Conservation (phyloP, 192 early-diverging fungal genomes). For the Linderina pennispora region DNA sequence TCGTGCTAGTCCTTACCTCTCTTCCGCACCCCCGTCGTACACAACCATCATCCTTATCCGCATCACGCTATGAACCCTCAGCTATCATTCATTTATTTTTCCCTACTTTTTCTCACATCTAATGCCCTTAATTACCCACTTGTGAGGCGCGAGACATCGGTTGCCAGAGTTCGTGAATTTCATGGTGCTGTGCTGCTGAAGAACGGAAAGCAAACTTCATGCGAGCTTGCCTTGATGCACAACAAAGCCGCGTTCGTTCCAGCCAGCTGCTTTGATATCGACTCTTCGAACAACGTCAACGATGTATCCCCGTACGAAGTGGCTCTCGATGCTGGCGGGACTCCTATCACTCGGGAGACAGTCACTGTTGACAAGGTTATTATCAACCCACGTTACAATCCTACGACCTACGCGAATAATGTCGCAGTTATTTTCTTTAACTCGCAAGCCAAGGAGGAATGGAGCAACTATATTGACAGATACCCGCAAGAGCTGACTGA, state of each 20-base stretch:
- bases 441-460: slow-evolving; percentile 3
- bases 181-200: neutral
- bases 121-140: neutral
- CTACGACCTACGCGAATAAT: slow-evolving; percentile 11
- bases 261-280: slow-evolving; percentile 17
- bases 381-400: slow-evolving; percentile 8
- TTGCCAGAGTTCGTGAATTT: neutral
- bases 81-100: no score
- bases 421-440: slow-evolving; percentile 15
- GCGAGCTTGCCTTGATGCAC: slow-evolving; percentile 27
- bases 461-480: slow-evolving; percentile 16
- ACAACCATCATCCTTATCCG: neutral
- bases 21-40: no score
- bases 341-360: slow-evolving; percentile 1
- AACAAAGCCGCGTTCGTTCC: slow-evolving; percentile 21
- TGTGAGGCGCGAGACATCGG: neutral
- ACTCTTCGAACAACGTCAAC: neutral
- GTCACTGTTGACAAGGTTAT: slow-evolving; percentile 4
- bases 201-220: slow-evolving; percentile 6
- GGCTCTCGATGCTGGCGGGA: slow-evolving; percentile 12
- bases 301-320: slow-evolving; percentile 7
- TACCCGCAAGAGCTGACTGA: slow-evolving; percentile 15
- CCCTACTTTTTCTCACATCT: neutral
- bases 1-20: no score
- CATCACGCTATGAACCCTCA: neutral